Evolutionary conservation across 192 early-diverging fungal species (phyloP), one percentile per base, ranked within the genome.

Genomic region (Phycomyces nitens): DNA sequence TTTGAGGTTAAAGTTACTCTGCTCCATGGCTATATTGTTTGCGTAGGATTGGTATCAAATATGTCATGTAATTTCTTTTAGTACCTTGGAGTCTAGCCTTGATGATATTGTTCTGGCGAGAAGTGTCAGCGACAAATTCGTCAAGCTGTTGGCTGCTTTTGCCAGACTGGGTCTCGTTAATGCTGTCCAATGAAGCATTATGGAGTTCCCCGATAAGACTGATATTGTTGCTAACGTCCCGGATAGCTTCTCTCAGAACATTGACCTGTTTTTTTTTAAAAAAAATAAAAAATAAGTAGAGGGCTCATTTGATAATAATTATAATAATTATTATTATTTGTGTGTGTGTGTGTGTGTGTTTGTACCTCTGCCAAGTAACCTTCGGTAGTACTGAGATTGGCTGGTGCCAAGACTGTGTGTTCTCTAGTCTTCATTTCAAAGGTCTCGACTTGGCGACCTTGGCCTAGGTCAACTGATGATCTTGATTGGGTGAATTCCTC

Each of bases 1-100:
- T 26, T 49, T 49, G 20, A 53, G 51, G 18, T 29, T 63, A 16
- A 34, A 11, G 41, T 63, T 63, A 42, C 50, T 63, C 38, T 27
- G 23, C 51, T 63, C 62, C 20, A 69, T 62, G 41, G 43, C 29
- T 53, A 52, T 43, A 8, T 26, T 34, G 7, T 34, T 34, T 34
- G 29, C 41, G 14, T 47, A 47, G 12, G 3, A 47, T 47, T 11
- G 2, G 11, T 11, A 47, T 47, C 3, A 47, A 11, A 3, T n/a
- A 47, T 3, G 12, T 3, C 44, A 47, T 11, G 3, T 47, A n/a
- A 3, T 47, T 47, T 11, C 12, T 11, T 3, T 47, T 14, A 20
- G 49, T 43, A 77, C 68, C 60, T 60, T 79, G 81, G 51, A 84
- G 80, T 61, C 77, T 75, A 62, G 70, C 77, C 64, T 84, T 84